Percentiles rank a stretch among this genome's conserved stretches.
These are phyloP conservation scores for Ascochyta rabiei DNA, from an alignment of 2,329 filamentous ascomycete genomes.

Conservation along the genomic window DNA sequence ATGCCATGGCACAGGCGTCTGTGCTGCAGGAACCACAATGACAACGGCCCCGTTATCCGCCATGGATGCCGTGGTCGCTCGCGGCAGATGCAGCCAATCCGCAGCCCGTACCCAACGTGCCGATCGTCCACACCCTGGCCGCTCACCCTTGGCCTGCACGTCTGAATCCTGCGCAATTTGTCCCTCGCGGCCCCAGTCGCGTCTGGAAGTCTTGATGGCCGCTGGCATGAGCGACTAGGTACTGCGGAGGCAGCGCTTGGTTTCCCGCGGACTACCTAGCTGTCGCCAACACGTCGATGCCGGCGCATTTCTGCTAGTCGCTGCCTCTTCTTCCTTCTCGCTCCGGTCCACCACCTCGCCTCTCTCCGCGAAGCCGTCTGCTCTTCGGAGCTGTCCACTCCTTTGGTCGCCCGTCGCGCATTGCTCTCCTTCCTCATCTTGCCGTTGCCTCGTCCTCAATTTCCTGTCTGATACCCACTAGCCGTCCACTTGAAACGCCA, in stretches of 20 bases:
- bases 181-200: slow-evolving; percentile 38
- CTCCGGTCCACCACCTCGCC: slow-evolving; percentile 27
- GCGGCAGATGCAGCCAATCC: slow-evolving; percentile 34
- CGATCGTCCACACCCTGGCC: slow-evolving; percentile 18
- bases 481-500: slow-evolving; percentile 45
- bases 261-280: slow-evolving; percentile 30
- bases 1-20: slow-evolving; percentile 11
- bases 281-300: slow-evolving; percentile 19
- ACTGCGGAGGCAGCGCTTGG: slow-evolving; percentile 34
- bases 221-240: slow-evolving; percentile 34
- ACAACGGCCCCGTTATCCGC: slow-evolving; percentile 21
- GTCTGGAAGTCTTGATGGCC: slow-evolving; percentile 35
- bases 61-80: slow-evolving; percentile 37
- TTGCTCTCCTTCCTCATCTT: slow-evolving; percentile 23
- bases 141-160: slow-evolving; percentile 17
- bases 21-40: slow-evolving; percentile 30
- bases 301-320: slow-evolving; percentile 27
- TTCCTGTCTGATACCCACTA: slow-evolving; percentile 42
- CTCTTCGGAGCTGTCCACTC: slow-evolving; percentile 50
- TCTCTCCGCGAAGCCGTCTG: slow-evolving; percentile 33
- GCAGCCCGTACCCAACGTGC: slow-evolving; percentile 5
- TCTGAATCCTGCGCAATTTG: slow-evolving; percentile 43
- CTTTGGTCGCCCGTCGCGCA: slow-evolving; percentile 32
- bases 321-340: slow-evolving; percentile 25
- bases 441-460: slow-evolving; percentile 30